These are phyloP conservation scores for Suillus weaverae DNA, from an alignment of 768 basidiomycete species.

Conservation along the genomic window DNA sequence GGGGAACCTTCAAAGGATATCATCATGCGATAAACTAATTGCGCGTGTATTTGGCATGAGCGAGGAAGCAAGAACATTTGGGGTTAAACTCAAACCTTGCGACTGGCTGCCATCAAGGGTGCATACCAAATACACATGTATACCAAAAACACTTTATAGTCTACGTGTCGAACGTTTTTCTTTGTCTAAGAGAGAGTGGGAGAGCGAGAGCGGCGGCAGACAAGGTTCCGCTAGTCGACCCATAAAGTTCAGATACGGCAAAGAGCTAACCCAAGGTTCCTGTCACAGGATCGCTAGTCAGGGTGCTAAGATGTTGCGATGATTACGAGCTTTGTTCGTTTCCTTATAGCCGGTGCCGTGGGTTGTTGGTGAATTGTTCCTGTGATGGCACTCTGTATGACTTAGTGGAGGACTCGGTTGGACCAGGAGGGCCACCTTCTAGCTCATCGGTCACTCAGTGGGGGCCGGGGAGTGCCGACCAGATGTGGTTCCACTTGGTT, in stretches of 20 bases:
- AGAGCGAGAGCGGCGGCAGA: background rate
- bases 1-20: background rate
- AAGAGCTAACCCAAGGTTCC: constrained; percentile 4
- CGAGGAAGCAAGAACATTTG: background rate
- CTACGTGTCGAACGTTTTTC: background rate
- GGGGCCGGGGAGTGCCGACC: constrained; percentile 7
- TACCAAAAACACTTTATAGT: background rate
- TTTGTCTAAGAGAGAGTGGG: background rate
- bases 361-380: constrained; percentile 21
- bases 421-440: background rate
- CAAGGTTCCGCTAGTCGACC: constrained; percentile 1
- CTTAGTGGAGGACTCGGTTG: no score
- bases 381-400: constrained; percentile 7
- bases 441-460: constrained; percentile 14
- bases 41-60: background rate
- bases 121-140: background rate
- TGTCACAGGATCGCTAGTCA: constrained; percentile 4
- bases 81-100: constrained; percentile 5
- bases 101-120: background rate
- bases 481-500: background rate
- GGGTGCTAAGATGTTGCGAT: background rate
- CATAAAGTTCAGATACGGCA: background rate
- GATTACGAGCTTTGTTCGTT: background rate
- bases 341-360: constrained; percentile 27
- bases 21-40: background rate